A percentile compares a stretch with the other conserved stretches of the same genome.
Conservation (phyloP, 2,329 filamentous ascomycete genomes). For the Fusarium globosum region DNA sequence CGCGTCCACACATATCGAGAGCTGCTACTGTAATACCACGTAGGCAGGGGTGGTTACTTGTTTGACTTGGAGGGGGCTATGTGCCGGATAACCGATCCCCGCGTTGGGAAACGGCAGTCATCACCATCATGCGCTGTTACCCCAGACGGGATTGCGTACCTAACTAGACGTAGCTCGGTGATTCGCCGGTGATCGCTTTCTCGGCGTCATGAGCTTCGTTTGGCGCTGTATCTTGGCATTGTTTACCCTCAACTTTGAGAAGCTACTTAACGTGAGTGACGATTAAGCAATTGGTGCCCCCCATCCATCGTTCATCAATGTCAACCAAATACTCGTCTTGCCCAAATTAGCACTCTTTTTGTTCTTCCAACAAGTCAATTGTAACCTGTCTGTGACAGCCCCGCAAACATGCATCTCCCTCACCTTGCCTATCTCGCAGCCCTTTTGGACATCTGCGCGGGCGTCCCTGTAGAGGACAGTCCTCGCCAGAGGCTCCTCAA, state of each 20-base stretch:
- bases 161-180: conserved; percentile 30
- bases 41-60: background rate
- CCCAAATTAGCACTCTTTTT: background rate
- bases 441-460: conserved; percentile 30
- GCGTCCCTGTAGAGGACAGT: conserved; percentile 56
- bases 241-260: background rate
- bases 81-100: conserved; percentile 38
- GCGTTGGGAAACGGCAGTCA: conserved; percentile 18
- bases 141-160: conserved; percentile 13
- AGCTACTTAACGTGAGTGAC: conserved; percentile 15
- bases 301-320: background rate
- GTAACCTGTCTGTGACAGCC: background rate
- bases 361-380: background rate
- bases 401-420: conserved; percentile 29
- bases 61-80: background rate
- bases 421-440: conserved; percentile 25
- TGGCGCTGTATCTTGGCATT: conserved; percentile 8
- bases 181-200: conserved; percentile 30
- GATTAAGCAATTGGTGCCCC: background rate
- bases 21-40: background rate
- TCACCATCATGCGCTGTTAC: conserved; percentile 16
- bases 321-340: background rate
- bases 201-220: conserved; percentile 20
- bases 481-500: conserved; percentile 65
- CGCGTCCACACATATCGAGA: background rate